A percentile compares a stretch with the other conserved stretches of the same genome.
Conservation (phyloP, 176 grass and related monocot species). For the Hordeum marinum region DNA sequence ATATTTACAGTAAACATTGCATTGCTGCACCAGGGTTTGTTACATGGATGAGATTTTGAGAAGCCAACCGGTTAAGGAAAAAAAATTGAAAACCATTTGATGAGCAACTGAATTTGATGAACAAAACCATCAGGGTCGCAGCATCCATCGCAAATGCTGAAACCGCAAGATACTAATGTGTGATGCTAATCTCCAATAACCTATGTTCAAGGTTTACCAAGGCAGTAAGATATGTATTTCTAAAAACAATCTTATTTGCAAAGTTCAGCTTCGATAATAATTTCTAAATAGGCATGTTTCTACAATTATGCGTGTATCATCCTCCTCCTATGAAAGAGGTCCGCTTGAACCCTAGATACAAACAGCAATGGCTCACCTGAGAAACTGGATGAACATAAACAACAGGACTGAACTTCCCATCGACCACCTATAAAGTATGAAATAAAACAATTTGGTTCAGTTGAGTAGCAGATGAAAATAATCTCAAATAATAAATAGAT, state of each 20-base stretch:
- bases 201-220: background rate
- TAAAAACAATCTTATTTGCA: background rate
- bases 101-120: background rate
- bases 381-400: slow-evolving; percentile 52
- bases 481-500: background rate
- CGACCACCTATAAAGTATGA: slow-evolving; percentile 36
- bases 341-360: background rate
- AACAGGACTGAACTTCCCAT: slow-evolving; percentile 44
- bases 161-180: background rate
- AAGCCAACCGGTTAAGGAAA: background rate
- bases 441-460: background rate
- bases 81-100: background rate
- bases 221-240: background rate
- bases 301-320: background rate
- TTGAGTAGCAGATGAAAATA: background rate
- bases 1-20: background rate
- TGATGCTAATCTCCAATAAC: slow-evolving; percentile 14
- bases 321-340: background rate
- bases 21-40: background rate
- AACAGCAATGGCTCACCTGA: slow-evolving; percentile 42
- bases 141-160: background rate
- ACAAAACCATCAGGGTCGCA: background rate
- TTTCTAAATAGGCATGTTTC: background rate
- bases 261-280: background rate
- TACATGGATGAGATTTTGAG: background rate